These are phyloP conservation scores for Phytophthora fragariaefolia DNA, from an alignment of 352 stramenopile genomes.

Conservation along the genomic window DNA sequence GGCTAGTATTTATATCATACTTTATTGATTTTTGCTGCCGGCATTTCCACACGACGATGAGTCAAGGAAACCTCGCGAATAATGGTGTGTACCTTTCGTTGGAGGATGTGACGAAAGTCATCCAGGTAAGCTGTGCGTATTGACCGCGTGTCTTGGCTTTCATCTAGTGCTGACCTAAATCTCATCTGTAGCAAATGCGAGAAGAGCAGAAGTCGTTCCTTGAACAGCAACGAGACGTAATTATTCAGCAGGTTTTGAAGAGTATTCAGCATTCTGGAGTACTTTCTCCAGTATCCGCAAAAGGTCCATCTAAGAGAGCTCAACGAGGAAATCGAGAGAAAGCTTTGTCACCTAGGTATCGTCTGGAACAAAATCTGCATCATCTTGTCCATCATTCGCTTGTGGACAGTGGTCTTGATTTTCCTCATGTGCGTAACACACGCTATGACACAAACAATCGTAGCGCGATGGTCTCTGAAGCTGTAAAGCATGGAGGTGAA, in stretches of 20 bases:
- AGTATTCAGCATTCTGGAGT: conserved; percentile 48
- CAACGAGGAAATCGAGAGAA: conserved; percentile 13
- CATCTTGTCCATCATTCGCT: conserved; percentile 65
- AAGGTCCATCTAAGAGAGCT: neutral
- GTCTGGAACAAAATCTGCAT: conserved; percentile 62
- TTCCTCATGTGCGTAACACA: conserved; percentile 55
- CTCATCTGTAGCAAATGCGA: conserved; percentile 28
- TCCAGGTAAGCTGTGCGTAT: conserved; percentile 24
- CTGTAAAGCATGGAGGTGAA: neutral
- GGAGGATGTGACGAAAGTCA: conserved; percentile 32
- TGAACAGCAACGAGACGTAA: conserved; percentile 55
- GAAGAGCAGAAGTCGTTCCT: conserved; percentile 60
- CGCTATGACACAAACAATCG: conserved; percentile 4
- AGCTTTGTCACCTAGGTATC: conserved; percentile 9
- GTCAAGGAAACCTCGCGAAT: neutral
- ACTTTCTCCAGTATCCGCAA: neutral
- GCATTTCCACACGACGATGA: conserved; percentile 4
- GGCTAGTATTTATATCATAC: neutral
- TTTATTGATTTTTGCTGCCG: neutral
- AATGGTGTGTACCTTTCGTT: conserved; percentile 17
- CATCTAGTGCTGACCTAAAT: neutral
- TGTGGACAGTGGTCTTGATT: conserved; percentile 62
- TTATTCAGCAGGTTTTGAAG: conserved; percentile 69
- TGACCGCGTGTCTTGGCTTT: neutral
- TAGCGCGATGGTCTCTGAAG: neutral